phyloP scores from a whole-genome alignment of 192 early-diverging fungal species.

The Coemansia aciculifera region DNA sequence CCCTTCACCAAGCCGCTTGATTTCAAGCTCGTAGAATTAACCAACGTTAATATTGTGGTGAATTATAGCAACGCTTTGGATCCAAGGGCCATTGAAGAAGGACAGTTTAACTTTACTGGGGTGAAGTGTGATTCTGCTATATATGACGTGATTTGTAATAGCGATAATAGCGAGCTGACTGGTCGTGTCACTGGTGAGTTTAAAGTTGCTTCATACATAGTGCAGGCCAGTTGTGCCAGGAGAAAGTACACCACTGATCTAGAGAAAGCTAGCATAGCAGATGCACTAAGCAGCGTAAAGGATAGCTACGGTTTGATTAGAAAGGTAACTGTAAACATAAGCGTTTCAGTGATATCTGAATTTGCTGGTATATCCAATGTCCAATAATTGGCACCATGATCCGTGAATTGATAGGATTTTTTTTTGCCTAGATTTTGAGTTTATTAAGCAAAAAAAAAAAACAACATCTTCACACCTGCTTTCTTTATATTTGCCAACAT shows the following conservation, averaged over 20 bases:
- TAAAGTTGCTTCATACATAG: not conserved
- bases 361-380: too few relatives aligned
- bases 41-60: too few relatives aligned
- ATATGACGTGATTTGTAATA: not conserved
- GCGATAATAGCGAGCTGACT: not conserved
- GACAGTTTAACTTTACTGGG: not conserved
- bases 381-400: too few relatives aligned
- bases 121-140: not conserved
- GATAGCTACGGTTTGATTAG: not conserved
- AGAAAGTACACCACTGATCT: not conserved
- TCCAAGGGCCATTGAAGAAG: not conserved
- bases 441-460: not conserved
- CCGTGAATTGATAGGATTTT: too few relatives aligned
- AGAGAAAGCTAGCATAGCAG: not conserved
- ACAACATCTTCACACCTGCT: not conserved
- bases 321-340: not conserved
- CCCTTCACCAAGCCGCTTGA: too few relatives aligned
- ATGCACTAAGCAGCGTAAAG: not conserved
- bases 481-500: constrained; percentile 1
- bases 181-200: not conserved
- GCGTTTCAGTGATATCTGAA: not conserved
- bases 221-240: not conserved
- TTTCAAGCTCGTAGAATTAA: too few relatives aligned
- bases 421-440: too few relatives aligned
- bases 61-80: not conserved